Evolutionary conservation across 2,329 filamentous ascomycete species (phyloP).

Genomic region (Trichoderma koningii): DNA sequence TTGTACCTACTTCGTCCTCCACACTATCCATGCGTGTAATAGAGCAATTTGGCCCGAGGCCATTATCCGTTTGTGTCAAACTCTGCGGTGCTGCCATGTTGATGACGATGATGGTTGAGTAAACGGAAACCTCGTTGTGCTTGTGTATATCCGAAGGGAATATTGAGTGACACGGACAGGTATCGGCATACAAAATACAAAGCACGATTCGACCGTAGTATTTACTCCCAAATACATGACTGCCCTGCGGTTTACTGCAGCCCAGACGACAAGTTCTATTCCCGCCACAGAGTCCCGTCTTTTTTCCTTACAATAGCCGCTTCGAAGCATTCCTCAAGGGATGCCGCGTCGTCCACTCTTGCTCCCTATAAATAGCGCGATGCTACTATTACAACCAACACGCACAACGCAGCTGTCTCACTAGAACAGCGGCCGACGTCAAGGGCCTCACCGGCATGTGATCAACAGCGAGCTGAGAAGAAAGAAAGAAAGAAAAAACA

Average conservation of each 20-base stretch:
- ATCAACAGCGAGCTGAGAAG: not conserved
- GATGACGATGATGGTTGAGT: not conserved
- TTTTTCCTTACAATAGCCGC: too few species aligned
- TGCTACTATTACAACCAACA: not conserved
- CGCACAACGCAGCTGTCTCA: not conserved
- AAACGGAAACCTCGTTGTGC: not conserved
- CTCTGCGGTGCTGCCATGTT: not conserved
- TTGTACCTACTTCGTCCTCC: too few species aligned
- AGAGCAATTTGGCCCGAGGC: too few species aligned
- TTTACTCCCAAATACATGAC: too few species aligned
- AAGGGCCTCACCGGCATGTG: not conserved
- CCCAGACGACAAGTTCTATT: too few species aligned
- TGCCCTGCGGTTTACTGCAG: too few species aligned
- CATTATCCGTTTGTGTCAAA: not conserved
- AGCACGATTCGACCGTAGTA: too few species aligned
- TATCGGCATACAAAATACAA: too few species aligned
- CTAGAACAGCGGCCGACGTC: not conserved
- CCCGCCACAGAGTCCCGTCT: too few species aligned
- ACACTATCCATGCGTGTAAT: not conserved
- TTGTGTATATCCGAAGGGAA: not conserved
- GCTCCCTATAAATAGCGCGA: not conserved
- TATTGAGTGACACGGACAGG: too few species aligned
- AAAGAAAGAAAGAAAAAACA: not conserved
- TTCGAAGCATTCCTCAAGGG: not conserved
- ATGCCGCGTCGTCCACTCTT: not conserved